Base-by-base conservation (phyloP, 208 protist genomes). In the Trypanosoma theileri region DNA sequence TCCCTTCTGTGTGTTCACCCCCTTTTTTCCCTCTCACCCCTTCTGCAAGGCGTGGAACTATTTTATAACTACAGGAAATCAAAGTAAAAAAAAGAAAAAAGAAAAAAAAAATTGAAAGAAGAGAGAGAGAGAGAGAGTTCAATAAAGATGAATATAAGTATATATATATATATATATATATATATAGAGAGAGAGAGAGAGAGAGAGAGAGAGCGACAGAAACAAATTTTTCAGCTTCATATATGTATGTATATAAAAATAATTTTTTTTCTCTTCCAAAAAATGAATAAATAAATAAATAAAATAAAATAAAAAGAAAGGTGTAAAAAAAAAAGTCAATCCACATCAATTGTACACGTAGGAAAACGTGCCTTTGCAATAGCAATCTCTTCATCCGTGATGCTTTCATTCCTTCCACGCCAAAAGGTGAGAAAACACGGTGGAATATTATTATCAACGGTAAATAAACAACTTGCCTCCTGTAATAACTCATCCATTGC, bases 371-470 rank as follows among this genome's bases (percentile, higher is more conserved):
- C 17, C 21, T 46, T 66, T 22, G 50, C 61, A 1, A 42, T 17
- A 9, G 14, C 31, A 44, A 66, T 24, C 24, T 66, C 17, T 40
- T 41, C 48, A 4, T 35, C 51, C n/a, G 46, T 66, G 12, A 66
- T 55, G 8, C 24, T 24, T 54, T 66, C 61, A 24, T 45, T 41
- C 21, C 61, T 55, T 21, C 3, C 61, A 12, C 61, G 61, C 61
- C 61, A 66, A 56, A 66, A 66, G 4, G 61, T 56, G 22, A 66
- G 31, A 45, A 66, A 66, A 66, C 61, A 66, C 19, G 40, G 19
- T 26, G 46, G 42, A 4, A 12, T 0, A 6, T 54, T 1, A 35
- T 54, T 24, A n/a, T 12, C 45, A 31, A 41, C 19, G 11, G 51
- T 58, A 41, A 66, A 66, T 17, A 66, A 19, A 42, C 50, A 28